Evolutionary conservation across 2,329 filamentous ascomycete species (phyloP).

Genomic region (Botryotinia convoluta): DNA sequence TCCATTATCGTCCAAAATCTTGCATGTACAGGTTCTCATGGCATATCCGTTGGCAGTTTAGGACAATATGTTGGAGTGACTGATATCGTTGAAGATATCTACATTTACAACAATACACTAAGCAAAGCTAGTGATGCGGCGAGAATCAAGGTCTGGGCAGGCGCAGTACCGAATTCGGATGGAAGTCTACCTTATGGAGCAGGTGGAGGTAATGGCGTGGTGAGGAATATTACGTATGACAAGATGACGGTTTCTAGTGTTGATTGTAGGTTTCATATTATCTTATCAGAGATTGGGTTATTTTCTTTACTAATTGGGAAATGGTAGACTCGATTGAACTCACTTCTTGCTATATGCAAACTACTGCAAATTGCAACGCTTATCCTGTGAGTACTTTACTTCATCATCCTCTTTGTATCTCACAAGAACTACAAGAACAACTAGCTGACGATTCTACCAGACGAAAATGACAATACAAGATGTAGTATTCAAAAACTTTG

Average conservation of each 20-base stretch:
- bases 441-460: constrained; percentile 40
- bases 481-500: constrained; percentile 45
- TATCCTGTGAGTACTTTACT: constrained; percentile 45
- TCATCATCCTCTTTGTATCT: constrained; percentile 24
- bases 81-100: constrained; percentile 51
- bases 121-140: constrained; percentile 55
- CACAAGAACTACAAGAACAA: constrained; percentile 39
- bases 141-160: constrained; percentile 62
- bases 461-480: constrained; percentile 50
- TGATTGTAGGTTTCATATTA: constrained; percentile 41
- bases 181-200: constrained; percentile 47
- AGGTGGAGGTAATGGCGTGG: constrained; percentile 57
- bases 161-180: constrained; percentile 45
- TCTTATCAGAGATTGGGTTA: too few relatives aligned
- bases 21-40: constrained; percentile 49
- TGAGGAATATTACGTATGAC: constrained; percentile 61
- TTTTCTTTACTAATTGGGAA: background rate
- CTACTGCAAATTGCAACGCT: constrained; percentile 56
- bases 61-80: constrained; percentile 51
- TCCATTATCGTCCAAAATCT: constrained; percentile 51
- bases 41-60: constrained; percentile 55
- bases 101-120: constrained; percentile 44
- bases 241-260: constrained; percentile 55
- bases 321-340: constrained; percentile 23
- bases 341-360: constrained; percentile 58